Percentiles rank a stretch among this genome's conserved stretches.
phyloP scores from a whole-genome alignment of 495 filamentous ascomycete species.

The Hyaloscypha bicolor region DNA sequence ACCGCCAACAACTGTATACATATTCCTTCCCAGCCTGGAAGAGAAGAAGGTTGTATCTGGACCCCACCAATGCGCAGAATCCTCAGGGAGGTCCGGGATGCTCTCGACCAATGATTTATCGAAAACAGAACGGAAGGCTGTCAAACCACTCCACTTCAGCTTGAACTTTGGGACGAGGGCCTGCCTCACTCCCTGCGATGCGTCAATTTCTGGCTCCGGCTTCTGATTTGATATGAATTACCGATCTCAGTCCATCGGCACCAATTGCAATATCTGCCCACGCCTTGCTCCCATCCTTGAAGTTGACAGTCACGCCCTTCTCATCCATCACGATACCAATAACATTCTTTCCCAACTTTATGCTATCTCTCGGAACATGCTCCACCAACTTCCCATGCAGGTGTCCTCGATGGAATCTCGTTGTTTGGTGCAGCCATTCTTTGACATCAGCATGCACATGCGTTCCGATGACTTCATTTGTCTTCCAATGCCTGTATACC shows the following conservation, averaged over 20 bases:
- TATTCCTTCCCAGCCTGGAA: constrained; percentile 43
- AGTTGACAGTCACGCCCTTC: constrained; percentile 29
- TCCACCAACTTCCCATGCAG: constrained; percentile 47
- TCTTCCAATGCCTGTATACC: constrained; percentile 46
- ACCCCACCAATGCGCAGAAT: constrained; percentile 54
- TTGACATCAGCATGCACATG: constrained; percentile 42
- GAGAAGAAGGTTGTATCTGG: constrained; percentile 50
- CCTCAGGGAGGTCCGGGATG: constrained; percentile 44
- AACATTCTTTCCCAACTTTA: constrained; percentile 32
- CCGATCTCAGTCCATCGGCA: constrained; percentile 39
- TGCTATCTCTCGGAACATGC: constrained; percentile 40
- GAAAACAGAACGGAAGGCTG: constrained; percentile 50
- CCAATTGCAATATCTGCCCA: constrained; percentile 39
- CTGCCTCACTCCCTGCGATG: constrained; percentile 30
- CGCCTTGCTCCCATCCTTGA: constrained; percentile 33
- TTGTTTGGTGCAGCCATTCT: constrained; percentile 45
- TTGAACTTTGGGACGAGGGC: constrained; percentile 45
- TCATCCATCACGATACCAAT: constrained; percentile 27
- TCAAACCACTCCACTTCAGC: constrained; percentile 46
- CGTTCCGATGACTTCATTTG: constrained; percentile 46
- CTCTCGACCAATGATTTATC: constrained; percentile 41
- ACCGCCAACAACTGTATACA: constrained; percentile 50
- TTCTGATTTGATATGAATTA: background rate
- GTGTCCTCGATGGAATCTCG: constrained; percentile 50
- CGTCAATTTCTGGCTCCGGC: background rate